A percentile compares a stretch with the other conserved stretches of the same genome.
phyloP scores from a whole-genome alignment of 345 rosid genomes.

The Chamaenerion angustifolium region DNA sequence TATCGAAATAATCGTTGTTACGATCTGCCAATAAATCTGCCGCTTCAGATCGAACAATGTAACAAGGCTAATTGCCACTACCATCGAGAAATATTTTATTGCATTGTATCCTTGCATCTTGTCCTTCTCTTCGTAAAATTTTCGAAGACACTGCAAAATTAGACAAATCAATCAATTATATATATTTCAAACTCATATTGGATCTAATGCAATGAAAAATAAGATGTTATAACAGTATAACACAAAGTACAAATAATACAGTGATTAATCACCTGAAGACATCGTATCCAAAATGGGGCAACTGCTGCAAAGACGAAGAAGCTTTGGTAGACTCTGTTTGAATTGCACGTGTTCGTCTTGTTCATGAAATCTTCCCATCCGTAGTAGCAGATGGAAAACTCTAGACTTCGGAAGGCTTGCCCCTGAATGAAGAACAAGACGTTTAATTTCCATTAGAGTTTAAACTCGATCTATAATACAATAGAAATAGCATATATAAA shows the following conservation, averaged over 20 bases:
- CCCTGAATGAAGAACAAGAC: too few relatives aligned
- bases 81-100: slow-evolving; percentile 46
- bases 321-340: slow-evolving; percentile 23
- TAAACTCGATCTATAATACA: too few relatives aligned
- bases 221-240: too few relatives aligned
- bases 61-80: slow-evolving; percentile 38
- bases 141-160: slow-evolving; percentile 35
- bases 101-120: slow-evolving; percentile 27
- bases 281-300: slow-evolving; percentile 62
- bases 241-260: too few relatives aligned
- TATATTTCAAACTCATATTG: background rate
- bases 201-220: too few relatives aligned
- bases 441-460: too few relatives aligned
- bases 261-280: slow-evolving; percentile 65
- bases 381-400: slow-evolving; percentile 10
- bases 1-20: slow-evolving; percentile 37
- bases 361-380: slow-evolving; percentile 12
- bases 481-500: too few relatives aligned
- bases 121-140: slow-evolving; percentile 47
- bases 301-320: slow-evolving; percentile 41
- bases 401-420: slow-evolving; percentile 2
- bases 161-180: too few relatives aligned
- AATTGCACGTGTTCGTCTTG: slow-evolving; percentile 32
- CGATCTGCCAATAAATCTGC: slow-evolving; percentile 19
- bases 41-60: slow-evolving; percentile 18